These are phyloP conservation scores for Rachicladosporium sp. DNA, from an alignment of 2,329 filamentous ascomycete genomes.

Conservation along the genomic window DNA sequence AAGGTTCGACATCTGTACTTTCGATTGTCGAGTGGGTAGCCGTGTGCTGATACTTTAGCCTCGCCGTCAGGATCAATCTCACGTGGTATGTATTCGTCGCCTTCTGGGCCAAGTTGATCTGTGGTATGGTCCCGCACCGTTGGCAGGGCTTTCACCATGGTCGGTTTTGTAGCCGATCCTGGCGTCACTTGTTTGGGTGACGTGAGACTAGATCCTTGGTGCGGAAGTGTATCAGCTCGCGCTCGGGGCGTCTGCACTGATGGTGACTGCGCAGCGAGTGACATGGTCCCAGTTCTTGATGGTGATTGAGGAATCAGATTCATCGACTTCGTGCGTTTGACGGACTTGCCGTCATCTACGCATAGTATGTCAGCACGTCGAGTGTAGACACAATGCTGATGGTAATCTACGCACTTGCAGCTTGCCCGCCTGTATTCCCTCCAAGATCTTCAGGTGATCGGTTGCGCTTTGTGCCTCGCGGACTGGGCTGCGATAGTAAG, in stretches of 20 bases:
- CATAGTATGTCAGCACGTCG: conserved; percentile 10
- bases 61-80: conserved; percentile 90
- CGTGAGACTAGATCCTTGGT: conserved; percentile 43
- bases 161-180: conserved; percentile 48
- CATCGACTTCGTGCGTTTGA: conserved; percentile 14
- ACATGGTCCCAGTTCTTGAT: conserved; percentile 3
- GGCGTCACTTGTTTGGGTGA: conserved; percentile 68
- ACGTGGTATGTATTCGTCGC: conserved; percentile 88
- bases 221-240: conserved; percentile 37
- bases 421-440: neutral
- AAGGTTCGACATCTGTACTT: conserved; percentile 92
- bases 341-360: conserved; percentile 33
- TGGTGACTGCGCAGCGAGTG: conserved; percentile 27
- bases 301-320: neutral
- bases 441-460: conserved; percentile 57
- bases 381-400: no score
- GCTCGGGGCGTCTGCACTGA: conserved; percentile 42
- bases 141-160: conserved; percentile 80
- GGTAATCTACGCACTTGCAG: no score
- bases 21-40: conserved; percentile 67
- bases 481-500: conserved; percentile 34
- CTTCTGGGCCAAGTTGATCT: conserved; percentile 77
- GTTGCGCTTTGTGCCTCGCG: conserved; percentile 67
- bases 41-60: conserved; percentile 78
- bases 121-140: conserved; percentile 96